These are phyloP conservation scores for Candida bentonensis DNA, from an alignment of 805 yeast species.

Conservation along the genomic window DNA sequence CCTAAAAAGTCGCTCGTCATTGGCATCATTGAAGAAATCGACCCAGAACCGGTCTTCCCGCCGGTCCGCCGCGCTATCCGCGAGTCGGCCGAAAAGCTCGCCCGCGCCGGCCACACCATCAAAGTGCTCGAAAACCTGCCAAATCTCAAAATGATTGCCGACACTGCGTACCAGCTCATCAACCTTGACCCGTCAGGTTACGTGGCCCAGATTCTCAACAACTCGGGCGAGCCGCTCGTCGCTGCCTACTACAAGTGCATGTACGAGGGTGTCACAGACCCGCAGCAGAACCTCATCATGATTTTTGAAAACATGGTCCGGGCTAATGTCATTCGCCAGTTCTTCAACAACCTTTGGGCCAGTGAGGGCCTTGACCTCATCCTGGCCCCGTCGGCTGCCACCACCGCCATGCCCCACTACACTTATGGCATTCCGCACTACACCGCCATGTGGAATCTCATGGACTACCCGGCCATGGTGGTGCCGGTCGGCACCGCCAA, in stretches of 20 bases:
- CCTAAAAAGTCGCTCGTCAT: neutral
- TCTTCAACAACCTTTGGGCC: neutral
- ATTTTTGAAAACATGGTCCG: neutral
- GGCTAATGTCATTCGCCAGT: neutral
- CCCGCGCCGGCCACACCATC: neutral
- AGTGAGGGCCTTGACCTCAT: neutral
- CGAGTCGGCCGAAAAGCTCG: neutral
- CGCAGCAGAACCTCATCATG: neutral
- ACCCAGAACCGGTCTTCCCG: neutral
- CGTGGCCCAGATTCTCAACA: neutral
- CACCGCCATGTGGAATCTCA: slow-evolving; percentile 39
- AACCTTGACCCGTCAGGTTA: neutral
- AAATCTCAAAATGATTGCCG: neutral
- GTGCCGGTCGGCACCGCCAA: slow-evolving; percentile 48
- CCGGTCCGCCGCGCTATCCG: neutral
- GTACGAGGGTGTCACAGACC: neutral
- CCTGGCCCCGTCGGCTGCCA: neutral
- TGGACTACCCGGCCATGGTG: slow-evolving; percentile 43
- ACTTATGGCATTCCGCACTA: slow-evolving; percentile 19
- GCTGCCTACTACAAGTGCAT: neutral
- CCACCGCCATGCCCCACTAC: neutral
- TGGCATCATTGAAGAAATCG: neutral
- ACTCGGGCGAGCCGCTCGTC: neutral
- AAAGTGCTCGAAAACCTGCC: neutral
- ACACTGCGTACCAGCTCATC: neutral